Conservation (phyloP, 441 rosid genomes). For the Jatropha multifida region DNA sequence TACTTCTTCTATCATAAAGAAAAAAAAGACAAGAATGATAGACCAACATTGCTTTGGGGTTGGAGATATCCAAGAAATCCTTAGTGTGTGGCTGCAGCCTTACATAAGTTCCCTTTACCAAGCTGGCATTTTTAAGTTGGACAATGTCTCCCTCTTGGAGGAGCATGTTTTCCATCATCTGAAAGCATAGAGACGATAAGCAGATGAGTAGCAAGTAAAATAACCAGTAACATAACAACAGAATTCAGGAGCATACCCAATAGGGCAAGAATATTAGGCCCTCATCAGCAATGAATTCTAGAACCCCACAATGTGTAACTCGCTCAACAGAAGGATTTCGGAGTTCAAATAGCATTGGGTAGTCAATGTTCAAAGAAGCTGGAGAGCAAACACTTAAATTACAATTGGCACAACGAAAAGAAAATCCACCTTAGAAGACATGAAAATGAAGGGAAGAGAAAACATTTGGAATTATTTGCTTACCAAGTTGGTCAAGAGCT, state of each 20-base stretch:
- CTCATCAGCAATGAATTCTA: conserved; percentile 90
- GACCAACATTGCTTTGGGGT: conserved; percentile 83
- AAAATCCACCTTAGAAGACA: not conserved
- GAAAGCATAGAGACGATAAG: conserved; percentile 14
- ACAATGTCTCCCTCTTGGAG: conserved; percentile 78
- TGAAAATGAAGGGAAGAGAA: not conserved
- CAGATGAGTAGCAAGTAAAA: not conserved
- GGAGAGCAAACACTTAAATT: conserved; percentile 17
- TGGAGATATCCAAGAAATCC: conserved; percentile 74
- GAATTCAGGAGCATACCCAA: conserved; percentile 49
- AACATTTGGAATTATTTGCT: conserved; percentile 13
- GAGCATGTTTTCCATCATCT: conserved; percentile 92
- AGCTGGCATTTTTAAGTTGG: conserved; percentile 60
- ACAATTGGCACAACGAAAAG: not conserved
- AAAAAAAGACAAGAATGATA: not conserved
- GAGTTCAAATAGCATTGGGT: conserved; percentile 87
- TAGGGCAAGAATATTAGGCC: conserved; percentile 91
- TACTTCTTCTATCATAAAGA: not conserved
- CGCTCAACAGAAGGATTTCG: conserved; percentile 59
- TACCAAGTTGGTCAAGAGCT: conserved; percentile 82
- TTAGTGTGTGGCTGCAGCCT: conserved; percentile 80
- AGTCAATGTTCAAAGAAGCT: conserved; percentile 86
- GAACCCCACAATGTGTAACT: conserved; percentile 82
- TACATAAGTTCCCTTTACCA: conserved; percentile 74
- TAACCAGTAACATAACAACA: not conserved